A percentile compares a stretch with the other conserved stretches of the same genome.
Evolutionary conservation across 2,329 filamentous ascomycete genomes (phyloP).

Genomic region (Leptographium lundbergii): DNA sequence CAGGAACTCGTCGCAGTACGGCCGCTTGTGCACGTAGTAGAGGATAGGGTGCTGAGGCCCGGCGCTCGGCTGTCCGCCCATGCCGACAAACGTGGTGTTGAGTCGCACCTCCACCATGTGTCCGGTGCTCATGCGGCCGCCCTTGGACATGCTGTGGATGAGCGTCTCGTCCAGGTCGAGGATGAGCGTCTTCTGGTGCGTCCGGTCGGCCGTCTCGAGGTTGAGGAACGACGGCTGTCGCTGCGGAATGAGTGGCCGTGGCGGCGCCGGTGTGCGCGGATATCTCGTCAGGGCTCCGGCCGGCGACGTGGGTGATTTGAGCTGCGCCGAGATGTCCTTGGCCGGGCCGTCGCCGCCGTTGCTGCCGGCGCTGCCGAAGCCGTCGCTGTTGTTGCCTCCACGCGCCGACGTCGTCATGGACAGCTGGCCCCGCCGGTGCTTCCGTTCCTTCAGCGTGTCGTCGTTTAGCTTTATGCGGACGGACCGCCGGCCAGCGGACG

Average conservation of each 20-base stretch:
- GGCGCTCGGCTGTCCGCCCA: constrained; percentile 50
- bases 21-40: constrained; percentile 97
- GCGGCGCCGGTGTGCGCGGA: constrained; percentile 77
- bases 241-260: constrained; percentile 76
- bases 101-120: constrained; percentile 98
- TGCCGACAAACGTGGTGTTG: constrained; percentile 56
- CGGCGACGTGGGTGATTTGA: constrained; percentile 90
- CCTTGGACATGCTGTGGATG: constrained; percentile 96
- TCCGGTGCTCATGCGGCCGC: constrained; percentile 85
- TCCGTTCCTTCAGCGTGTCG: constrained; percentile 59
- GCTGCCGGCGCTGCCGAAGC: constrained; percentile 19
- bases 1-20: constrained; percentile 92
- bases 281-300: constrained; percentile 71
- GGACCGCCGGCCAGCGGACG: constrained; percentile 56
- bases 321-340: constrained; percentile 57
- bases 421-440: constrained; percentile 47
- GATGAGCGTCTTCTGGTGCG: constrained; percentile 82
- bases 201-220: constrained; percentile 33
- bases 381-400: constrained; percentile 13
- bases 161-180: constrained; percentile 93
- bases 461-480: constrained; percentile 88
- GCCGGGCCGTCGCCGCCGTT: constrained; percentile 17
- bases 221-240: constrained; percentile 81
- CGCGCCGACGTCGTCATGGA: constrained; percentile 15
- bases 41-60: constrained; percentile 90